A percentile compares a stretch with the other conserved stretches of the same genome.
phyloP scores from a whole-genome alignment of 805 yeast species.

The Candida koratica region DNA sequence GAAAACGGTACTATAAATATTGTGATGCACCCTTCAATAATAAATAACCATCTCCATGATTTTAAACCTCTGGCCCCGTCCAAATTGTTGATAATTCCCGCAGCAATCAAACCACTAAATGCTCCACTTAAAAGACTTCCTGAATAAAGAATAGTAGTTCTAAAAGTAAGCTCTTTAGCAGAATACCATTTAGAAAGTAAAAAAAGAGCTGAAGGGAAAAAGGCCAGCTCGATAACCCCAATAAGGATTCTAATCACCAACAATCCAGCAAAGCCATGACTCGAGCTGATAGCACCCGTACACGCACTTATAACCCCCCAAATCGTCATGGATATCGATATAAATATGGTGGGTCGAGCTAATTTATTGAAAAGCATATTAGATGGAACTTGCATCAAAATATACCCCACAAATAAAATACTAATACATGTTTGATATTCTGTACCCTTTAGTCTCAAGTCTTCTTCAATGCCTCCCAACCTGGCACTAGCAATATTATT shows the following conservation, averaged over 20 bases:
- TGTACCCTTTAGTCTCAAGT: constrained; percentile 37
- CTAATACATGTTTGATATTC: constrained; percentile 51
- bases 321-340: constrained; percentile 45
- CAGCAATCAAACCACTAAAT: constrained; percentile 51
- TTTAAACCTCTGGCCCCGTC: constrained; percentile 37
- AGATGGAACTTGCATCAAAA: constrained; percentile 46
- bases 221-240: constrained; percentile 47
- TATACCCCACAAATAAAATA: constrained; percentile 49
- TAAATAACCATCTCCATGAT: constrained; percentile 55
- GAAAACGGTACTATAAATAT: constrained; percentile 43
- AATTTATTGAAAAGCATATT: constrained; percentile 44
- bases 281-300: constrained; percentile 42
- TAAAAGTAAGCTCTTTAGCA: constrained; percentile 44
- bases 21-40: constrained; percentile 54
- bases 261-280: constrained; percentile 37
- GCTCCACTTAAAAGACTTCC: constrained; percentile 54
- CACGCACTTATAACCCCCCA: constrained; percentile 51
- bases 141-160: constrained; percentile 48
- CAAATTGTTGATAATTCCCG: constrained; percentile 46
- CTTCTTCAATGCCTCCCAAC: constrained; percentile 46
- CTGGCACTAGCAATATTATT: constrained; percentile 54
- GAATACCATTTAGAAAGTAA: constrained; percentile 56
- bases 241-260: constrained; percentile 44
- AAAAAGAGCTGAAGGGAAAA: constrained; percentile 46
- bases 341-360: constrained; percentile 49